Evolutionary conservation across 768 basidiomycete species (phyloP).

Genomic region (Kwoniella botswanensis): DNA sequence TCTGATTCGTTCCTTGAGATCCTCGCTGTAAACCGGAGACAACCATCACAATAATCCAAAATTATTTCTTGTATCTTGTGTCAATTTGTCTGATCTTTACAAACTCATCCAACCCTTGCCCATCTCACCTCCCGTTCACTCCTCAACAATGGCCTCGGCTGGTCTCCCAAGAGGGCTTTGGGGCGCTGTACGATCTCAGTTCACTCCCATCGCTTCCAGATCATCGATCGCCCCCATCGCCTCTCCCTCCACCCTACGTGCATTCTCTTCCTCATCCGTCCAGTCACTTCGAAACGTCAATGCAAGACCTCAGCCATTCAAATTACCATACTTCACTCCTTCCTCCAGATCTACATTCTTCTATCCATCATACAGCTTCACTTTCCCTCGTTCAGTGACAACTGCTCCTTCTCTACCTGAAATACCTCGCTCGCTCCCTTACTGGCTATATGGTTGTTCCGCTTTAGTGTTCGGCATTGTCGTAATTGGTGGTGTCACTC

Average conservation of each 20-base stretch:
- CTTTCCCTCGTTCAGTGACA: conserved; percentile 13
- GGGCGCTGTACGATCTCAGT: not conserved
- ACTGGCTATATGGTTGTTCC: conserved; percentile 85
- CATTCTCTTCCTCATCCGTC: conserved; percentile 6
- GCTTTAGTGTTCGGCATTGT: conserved; percentile 88
- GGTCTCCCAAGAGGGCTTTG: conserved; percentile 13
- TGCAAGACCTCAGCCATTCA: conserved; percentile 14
- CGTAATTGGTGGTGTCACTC: conserved; percentile 93
- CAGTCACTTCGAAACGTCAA: not conserved
- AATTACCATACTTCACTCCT: conserved; percentile 28
- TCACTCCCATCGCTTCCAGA: conserved; percentile 1
- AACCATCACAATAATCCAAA: not conserved
- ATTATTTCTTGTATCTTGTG: not conserved
- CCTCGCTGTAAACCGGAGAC: not conserved
- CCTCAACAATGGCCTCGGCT: conserved; percentile 6
- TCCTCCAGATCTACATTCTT: conserved; percentile 23
- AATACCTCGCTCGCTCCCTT: conserved; percentile 62
- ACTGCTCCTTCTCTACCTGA: conserved; percentile 8
- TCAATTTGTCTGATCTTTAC: too few relatives aligned
- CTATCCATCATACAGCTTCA: conserved; percentile 26
- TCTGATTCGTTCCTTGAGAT: not conserved
- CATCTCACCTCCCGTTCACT: not conserved
- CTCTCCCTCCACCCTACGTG: conserved; percentile 10
- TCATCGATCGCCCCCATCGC: conserved; percentile 6
- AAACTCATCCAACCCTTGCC: too few relatives aligned